Evolutionary conservation across 208 protist species (phyloP), one percentile per base, ranked within the genome.

Genomic region (Kentomonas sorsogonicus): DNA sequence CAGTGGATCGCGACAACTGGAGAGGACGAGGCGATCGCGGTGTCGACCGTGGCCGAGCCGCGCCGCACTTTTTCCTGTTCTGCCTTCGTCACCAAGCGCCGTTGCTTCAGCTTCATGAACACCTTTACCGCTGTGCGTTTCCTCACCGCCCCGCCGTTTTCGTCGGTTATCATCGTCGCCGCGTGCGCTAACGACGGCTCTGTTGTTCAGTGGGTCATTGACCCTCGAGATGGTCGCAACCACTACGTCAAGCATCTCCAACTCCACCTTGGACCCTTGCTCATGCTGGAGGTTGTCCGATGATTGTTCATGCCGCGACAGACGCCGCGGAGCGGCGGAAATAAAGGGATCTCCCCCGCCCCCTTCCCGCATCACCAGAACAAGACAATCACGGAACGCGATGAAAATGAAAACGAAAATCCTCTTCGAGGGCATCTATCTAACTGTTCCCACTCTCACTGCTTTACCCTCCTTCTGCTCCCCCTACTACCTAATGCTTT

Each of bases 81-180:
- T 13, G 53, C 72, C 36, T 77, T 89, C 63, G 68, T 89, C 10
- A 86, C 74, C 5, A 56, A 71, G 26, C 76, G 88, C 25, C 74
- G 78, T 50, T 94, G 88, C 61, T 60, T 91, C 25, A 79, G 75
- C 10, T 91, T 94, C 61, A 86, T 91, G 79, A 89, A 86, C 60
- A 88, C 83, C 1, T 81, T 94, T 59, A 88, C 72, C 51, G 74
- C 77, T 20, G 78, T 94, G 58, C 76, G 71, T 55, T 68, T 94
- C 40, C 48, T 91, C 10, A 67, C 79, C 5, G 74, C 72, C 0
- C 83, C 84, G 20, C 84, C 84, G 9, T 27, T 53, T 5, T 91
- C 84, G 10, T 87, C 79, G 13, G 82, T 78, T 5, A 77, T 94
- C 38, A 65, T 91, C 18, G 26, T 94, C 47, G 63, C 67, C 0